A percentile compares a stretch with the other conserved stretches of the same genome.
These are phyloP conservation scores for Citrus sinensis DNA, from an alignment of 345 rosid species.

Conservation along the genomic window DVS_A1.0 CM039165.1:33084501-33085000, in stretches of 20 bases:
- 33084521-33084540: not conserved
- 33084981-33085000: constrained; percentile 69
- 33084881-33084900: constrained; percentile 47
- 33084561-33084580: constrained; percentile 1
- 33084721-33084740: constrained; percentile 30
- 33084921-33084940: constrained; percentile 71
- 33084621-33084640: not conserved
- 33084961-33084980: constrained; percentile 83
- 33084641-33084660: not conserved
- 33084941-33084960: constrained; percentile 78
- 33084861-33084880: constrained; percentile 52
- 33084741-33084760: constrained; percentile 31
- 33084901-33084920: constrained; percentile 72
- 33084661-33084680: not conserved
- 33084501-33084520: not conserved
- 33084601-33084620: constrained; percentile 13
- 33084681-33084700: constrained; percentile 5
- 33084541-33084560: not conserved
- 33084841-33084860: constrained; percentile 52
- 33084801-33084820: constrained; percentile 70
- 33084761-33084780: constrained; percentile 43
- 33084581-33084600: constrained; percentile 5
- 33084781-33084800: constrained; percentile 47
- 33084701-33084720: constrained; percentile 10
- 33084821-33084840: constrained; percentile 83